A percentile compares a stretch with the other conserved stretches of the same genome.
Conservation (phyloP, 2,329 filamentous ascomycete species). For the Beauveria sp. region DNA sequence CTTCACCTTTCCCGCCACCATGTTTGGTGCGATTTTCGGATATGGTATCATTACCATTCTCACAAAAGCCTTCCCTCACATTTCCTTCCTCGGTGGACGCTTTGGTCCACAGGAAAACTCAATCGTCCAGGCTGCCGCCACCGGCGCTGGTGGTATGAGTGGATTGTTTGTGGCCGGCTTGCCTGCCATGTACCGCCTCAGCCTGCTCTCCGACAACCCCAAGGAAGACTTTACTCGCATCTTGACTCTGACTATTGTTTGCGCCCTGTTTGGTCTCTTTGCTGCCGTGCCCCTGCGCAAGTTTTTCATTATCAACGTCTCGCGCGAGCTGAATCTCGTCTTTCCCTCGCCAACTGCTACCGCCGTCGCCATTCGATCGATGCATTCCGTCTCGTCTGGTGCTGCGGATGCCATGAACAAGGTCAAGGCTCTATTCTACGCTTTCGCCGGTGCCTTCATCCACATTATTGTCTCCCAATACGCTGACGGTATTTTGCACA, state of each 20-base stretch:
- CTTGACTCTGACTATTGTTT: constrained; percentile 52
- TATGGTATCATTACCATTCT: constrained; percentile 49
- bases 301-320: constrained; percentile 61
- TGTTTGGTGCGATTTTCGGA: constrained; percentile 50
- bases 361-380: constrained; percentile 54
- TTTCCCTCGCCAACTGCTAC: constrained; percentile 54
- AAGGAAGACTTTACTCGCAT: constrained; percentile 49
- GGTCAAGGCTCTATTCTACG: constrained; percentile 44
- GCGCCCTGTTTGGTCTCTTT: constrained; percentile 57
- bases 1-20: constrained; percentile 39
- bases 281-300: constrained; percentile 56
- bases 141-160: constrained; percentile 49
- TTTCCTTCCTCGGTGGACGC: constrained; percentile 43
- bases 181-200: constrained; percentile 52
- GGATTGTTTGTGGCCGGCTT: constrained; percentile 52
- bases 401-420: constrained; percentile 45
- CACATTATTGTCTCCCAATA: constrained; percentile 52
- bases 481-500: constrained; percentile 51
- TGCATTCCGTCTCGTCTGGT: constrained; percentile 49
- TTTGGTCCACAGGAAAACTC: constrained; percentile 57
- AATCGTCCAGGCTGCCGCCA: constrained; percentile 52
- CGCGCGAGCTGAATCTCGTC: constrained; percentile 49
- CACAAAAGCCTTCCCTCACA: constrained; percentile 37
- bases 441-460: constrained; percentile 42
- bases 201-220: constrained; percentile 40